Evolutionary conservation across 2,329 filamentous ascomycete genomes (phyloP), one percentile per base, ranked within the genome.

Genomic region (Fusarium chaquense): DNA sequence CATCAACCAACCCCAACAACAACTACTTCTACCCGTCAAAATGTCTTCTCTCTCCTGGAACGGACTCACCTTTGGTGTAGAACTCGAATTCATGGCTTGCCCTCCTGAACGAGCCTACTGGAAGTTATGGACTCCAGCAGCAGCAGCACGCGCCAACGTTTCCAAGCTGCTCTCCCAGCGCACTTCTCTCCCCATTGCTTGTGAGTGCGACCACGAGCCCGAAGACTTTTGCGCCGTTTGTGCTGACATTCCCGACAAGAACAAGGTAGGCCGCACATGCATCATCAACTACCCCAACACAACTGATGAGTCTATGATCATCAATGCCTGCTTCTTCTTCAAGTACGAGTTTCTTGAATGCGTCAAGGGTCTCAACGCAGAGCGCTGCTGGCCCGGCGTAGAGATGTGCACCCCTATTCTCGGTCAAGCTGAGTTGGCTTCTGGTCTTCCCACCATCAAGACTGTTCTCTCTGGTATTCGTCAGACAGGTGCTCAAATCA

Each of bases 391-490:
- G 70, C 65, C 53, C 2, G 66, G 57, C 10, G 53, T 73, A 11
- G 72, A 76, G 43, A 58, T 77, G 0, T 49, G 44, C 5, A 67
- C 74, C 0, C 75, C 74, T 3, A 43, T 75, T 7, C 67, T 74
- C 15, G 18, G 46, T 0, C 16, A 44, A 38, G 13, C 47, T 30
- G 75, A 76, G 62, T 55, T 76, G 13, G 28, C 24, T 1, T 18
- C 46, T 11, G 71, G 70, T 4, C 43, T 77, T 35, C 43, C 52
- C 3, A 49, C 44, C 0, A 50, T 73, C 20, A 38, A 26, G 2
- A 26, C 46, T 1, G 20, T 62, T 2, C 16, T 77, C 10, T 35
- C 47, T 3, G 60, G 38, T 2, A 53, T 76, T 46, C 55, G 71
- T 1, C 16, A 50, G 13, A 54, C 65, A 2, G 55, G 28, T 3